A percentile compares a stretch with the other conserved stretches of the same genome.
Evolutionary conservation across 768 basidiomycete genomes (phyloP).

Genomic region (Scleroderma citrinum): DNA sequence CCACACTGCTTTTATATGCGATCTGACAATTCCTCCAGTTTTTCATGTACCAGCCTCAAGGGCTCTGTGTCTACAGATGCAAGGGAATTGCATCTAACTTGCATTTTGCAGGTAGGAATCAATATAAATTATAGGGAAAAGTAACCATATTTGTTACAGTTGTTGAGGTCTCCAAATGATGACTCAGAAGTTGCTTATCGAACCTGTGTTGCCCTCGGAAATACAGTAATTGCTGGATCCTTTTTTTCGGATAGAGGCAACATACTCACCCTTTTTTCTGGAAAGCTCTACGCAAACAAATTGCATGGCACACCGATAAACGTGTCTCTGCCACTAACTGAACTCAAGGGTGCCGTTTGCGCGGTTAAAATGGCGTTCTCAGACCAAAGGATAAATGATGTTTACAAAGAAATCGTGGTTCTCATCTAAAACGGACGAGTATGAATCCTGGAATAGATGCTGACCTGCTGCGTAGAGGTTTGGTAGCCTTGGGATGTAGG

Average conservation of each 20-base stretch:
- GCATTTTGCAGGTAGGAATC: conserved; percentile 43
- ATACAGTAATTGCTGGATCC: conserved; percentile 47
- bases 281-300: conserved; percentile 46
- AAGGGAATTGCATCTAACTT: conserved; percentile 37
- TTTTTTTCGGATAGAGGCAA: not conserved
- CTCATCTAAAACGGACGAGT: conserved; percentile 28
- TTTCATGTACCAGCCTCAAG: conserved; percentile 55
- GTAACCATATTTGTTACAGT: conserved; percentile 12
- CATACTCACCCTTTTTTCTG: conserved; percentile 5
- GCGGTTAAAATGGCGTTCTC: conserved; percentile 42
- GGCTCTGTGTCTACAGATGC: conserved; percentile 34
- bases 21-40: conserved; percentile 32
- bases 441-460: too few species aligned
- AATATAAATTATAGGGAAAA: not conserved
- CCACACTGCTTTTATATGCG: not conserved
- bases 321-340: conserved; percentile 31
- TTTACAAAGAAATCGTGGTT: conserved; percentile 43
- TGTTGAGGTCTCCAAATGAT: conserved; percentile 35
- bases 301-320: conserved; percentile 31
- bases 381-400: conserved; percentile 52
- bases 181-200: conserved; percentile 73
- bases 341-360: conserved; percentile 36
- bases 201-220: conserved; percentile 66
- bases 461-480: too few species aligned
- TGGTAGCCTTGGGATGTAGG: too few species aligned